Percentiles rank a stretch among this genome's conserved stretches.
These are phyloP conservation scores for Phyllosticta citriasiana DNA, from an alignment of 2,329 filamentous ascomycete species.

Conservation along the genomic window DNA sequence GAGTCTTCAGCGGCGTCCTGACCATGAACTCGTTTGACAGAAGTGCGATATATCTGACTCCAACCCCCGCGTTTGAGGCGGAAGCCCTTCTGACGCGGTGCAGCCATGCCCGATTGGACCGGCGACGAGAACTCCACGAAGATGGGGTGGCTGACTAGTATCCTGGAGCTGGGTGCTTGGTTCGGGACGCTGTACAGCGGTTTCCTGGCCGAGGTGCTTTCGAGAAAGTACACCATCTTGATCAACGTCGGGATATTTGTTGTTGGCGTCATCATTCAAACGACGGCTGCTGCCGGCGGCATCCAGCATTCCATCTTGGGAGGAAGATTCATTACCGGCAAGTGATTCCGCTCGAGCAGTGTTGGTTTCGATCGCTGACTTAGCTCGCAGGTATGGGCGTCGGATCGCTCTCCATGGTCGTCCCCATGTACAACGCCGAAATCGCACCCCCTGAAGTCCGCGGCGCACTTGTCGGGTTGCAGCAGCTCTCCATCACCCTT, in stretches of 20 bases:
- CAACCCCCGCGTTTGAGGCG: neutral
- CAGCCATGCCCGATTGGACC: slow-evolving; percentile 10
- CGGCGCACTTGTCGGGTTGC: slow-evolving; percentile 54
- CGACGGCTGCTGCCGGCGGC: slow-evolving; percentile 44
- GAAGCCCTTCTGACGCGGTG: neutral
- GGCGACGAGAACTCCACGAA: slow-evolving; percentile 20
- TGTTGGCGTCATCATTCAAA: slow-evolving; percentile 59
- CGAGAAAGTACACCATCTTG: slow-evolving; percentile 59
- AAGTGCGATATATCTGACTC: slow-evolving; percentile 19
- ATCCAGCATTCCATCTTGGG: slow-evolving; percentile 55
- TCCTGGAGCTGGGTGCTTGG: slow-evolving; percentile 70
- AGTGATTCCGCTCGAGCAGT: neutral
- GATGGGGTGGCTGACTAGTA: slow-evolving; percentile 45
- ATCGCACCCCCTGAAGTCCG: slow-evolving; percentile 52
- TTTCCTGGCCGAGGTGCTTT: slow-evolving; percentile 59
- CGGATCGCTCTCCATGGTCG: slow-evolving; percentile 57
- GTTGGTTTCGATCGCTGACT: neutral
- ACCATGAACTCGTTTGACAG: slow-evolving; percentile 39
- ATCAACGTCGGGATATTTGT: slow-evolving; percentile 58
- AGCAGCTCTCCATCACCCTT: slow-evolving; percentile 49
- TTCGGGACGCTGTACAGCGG: slow-evolving; percentile 61
- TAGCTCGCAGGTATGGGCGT: slow-evolving; percentile 50
- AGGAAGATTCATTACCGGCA: slow-evolving; percentile 58
- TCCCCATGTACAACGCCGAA: slow-evolving; percentile 42
- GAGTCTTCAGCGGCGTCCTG: slow-evolving; percentile 62